These are phyloP conservation scores for Leptomonas seymouri DNA, from an alignment of 208 protist genomes.

Conservation along the genomic window DNA sequence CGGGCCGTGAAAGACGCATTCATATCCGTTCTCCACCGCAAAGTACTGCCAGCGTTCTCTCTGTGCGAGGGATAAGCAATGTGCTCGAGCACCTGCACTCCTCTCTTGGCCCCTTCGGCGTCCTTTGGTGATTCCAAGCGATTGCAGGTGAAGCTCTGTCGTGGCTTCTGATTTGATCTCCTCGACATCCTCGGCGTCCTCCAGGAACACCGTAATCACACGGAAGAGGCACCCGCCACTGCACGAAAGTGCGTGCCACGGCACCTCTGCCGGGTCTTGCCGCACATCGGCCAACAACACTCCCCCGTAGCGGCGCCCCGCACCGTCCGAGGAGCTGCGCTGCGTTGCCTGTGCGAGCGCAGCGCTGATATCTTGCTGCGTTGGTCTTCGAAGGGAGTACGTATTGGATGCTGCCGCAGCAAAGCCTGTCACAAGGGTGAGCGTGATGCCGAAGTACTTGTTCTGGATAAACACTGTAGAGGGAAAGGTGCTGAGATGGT, in stretches of 20 bases:
- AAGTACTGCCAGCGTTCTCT: constrained; percentile 31
- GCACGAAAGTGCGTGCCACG: constrained; percentile 53
- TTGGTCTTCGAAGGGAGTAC: background rate
- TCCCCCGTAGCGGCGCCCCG: constrained; percentile 29
- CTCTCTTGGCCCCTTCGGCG: background rate
- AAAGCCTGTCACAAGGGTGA: constrained; percentile 6
- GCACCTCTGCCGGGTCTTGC: constrained; percentile 35
- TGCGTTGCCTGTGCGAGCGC: background rate
- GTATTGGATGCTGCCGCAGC: background rate
- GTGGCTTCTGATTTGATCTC: background rate
- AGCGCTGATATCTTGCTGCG: background rate
- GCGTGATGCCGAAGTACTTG: constrained; percentile 18
- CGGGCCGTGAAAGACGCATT: constrained; percentile 27
- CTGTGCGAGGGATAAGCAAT: background rate
- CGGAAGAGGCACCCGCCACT: constrained; percentile 31
- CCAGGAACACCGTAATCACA: constrained; percentile 40
- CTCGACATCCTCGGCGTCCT: constrained; percentile 13
- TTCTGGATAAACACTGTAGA: background rate
- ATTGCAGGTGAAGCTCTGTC: background rate
- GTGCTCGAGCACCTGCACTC: background rate
- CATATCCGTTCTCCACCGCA: constrained; percentile 35
- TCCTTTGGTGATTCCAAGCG: background rate
- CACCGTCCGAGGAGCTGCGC: background rate
- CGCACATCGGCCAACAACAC: constrained; percentile 41
- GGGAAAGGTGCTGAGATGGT: constrained; percentile 11